phyloP scores from a whole-genome alignment of 768 basidiomycete species.

The Pisolithus microcarpus region DNA sequence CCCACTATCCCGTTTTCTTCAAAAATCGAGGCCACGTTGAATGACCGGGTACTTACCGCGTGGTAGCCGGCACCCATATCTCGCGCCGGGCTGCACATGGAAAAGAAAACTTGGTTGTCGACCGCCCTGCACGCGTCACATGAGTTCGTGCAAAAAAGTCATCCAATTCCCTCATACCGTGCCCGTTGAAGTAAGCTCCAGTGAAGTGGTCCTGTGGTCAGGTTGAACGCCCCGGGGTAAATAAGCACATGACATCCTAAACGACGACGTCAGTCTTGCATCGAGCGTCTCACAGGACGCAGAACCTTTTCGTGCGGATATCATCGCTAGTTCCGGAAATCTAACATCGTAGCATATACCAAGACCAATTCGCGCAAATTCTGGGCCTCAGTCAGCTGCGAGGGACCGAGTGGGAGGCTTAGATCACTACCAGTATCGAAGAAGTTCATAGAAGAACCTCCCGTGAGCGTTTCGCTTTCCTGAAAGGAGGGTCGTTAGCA shows the following conservation, averaged over 20 bases:
- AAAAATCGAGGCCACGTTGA: not conserved
- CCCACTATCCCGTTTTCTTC: slow-evolving; percentile 48
- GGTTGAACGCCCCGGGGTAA: slow-evolving; percentile 94
- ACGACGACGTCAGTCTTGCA: slow-evolving; percentile 1
- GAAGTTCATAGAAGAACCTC: slow-evolving; percentile 63
- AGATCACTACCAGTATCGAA: slow-evolving; percentile 73
- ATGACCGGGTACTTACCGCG: slow-evolving; percentile 48
- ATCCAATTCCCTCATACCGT: slow-evolving; percentile 38
- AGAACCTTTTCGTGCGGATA: slow-evolving; percentile 77
- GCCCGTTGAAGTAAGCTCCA: slow-evolving; percentile 90
- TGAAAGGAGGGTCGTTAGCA: slow-evolving; percentile 24
- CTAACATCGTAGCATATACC: slow-evolving; percentile 96
- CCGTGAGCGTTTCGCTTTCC: slow-evolving; percentile 86
- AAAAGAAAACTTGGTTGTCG: slow-evolving; percentile 94
- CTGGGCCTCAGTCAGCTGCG: slow-evolving; percentile 30
- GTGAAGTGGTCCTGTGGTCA: slow-evolving; percentile 91
- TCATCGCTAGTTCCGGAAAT: slow-evolving; percentile 91
- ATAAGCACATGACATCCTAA: slow-evolving; percentile 81
- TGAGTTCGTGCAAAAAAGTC: slow-evolving; percentile 5
- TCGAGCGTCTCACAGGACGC: not conserved
- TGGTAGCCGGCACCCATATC: slow-evolving; percentile 79
- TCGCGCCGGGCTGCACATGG: slow-evolving; percentile 94
- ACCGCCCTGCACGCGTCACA: slow-evolving; percentile 56
- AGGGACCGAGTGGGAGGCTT: not conserved
- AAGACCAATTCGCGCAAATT: slow-evolving; percentile 94